Evolutionary conservation across 2,329 filamentous ascomycete genomes (phyloP).

Genomic region (Fusarium liriodendri): DNA sequence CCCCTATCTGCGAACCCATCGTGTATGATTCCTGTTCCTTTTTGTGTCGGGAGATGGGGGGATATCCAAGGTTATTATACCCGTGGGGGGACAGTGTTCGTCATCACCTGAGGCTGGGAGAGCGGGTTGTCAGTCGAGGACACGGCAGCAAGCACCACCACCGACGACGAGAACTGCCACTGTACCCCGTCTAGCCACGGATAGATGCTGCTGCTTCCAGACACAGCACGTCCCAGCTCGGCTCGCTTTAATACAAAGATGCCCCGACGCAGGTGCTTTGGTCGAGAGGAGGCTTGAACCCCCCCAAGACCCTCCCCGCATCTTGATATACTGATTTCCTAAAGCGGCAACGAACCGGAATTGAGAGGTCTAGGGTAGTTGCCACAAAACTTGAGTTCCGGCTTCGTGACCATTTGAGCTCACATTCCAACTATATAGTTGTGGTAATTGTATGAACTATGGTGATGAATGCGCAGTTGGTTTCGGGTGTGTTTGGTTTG

Average conservation of each 20-base stretch:
- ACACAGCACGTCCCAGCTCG: background rate
- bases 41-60: background rate
- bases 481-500: background rate
- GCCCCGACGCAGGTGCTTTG: background rate
- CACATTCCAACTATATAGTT: background rate
- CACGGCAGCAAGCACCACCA: background rate
- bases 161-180: background rate
- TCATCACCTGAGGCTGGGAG: slow-evolving; percentile 4
- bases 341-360: slow-evolving; percentile 10
- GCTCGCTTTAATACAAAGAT: background rate
- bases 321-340: slow-evolving; percentile 6
- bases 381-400: background rate
- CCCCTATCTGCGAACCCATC: slow-evolving; percentile 51
- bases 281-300: background rate
- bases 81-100: slow-evolving; percentile 12
- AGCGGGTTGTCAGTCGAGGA: slow-evolving; percentile 22
- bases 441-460: background rate
- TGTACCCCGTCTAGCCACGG: background rate
- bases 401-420: background rate
- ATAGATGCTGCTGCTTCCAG: background rate
- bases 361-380: slow-evolving; percentile 25
- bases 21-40: background rate
- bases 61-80: slow-evolving; percentile 6
- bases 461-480: background rate
- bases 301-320: background rate